Base-by-base conservation (phyloP, 2,329 filamentous ascomycete species). In the Botrytis hyacinthi region DNA sequence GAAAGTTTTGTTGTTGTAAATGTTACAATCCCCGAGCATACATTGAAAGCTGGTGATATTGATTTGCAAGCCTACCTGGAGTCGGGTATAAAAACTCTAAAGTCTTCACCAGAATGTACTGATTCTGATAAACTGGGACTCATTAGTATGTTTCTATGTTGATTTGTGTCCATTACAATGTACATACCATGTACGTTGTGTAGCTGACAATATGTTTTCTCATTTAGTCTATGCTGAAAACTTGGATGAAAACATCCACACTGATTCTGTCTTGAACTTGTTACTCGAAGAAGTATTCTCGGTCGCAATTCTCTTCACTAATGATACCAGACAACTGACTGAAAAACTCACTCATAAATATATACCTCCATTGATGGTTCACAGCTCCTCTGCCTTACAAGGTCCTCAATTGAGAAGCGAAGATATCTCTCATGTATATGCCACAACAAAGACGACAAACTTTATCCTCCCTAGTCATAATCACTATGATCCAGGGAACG, bases 401-500 rank as follows among this genome's bases (percentile, higher is more conserved):
- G 35, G 14, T 18, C 32, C 46, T 51, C 37, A 22, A 20, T 63
- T 42, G 20, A 60, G 67, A 59, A 20, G 44, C 9, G 37, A 48
- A 29, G 73, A 73, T 57, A 61, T 72, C 0, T 59, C 69, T 32
- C 40, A 73, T 35, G n/a, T 60, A 14, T 78, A 73, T n/a, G 67
- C 73, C 14, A 29, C 60, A 60, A 51, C 70, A 10, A 60, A 70
- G 72, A 73, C 73, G 2, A 40, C 70, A 16, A 73, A 75, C 32
- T 78, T 78, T 42, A 60, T 77, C 37, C 62, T 78, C 32, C 77
- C 76, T 60, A 44, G 70, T 51, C 76, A 78, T 62, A 18, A 37
- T 29, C 40, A 80, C 75, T 78, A 37, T 75, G 77, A 84, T 12
- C 82, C 86, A 0, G 90, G 84, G 7, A 82, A 86, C 0, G 91